Conservation (phyloP, 768 basidiomycete species). For the Leccinum truebloodii region DNA sequence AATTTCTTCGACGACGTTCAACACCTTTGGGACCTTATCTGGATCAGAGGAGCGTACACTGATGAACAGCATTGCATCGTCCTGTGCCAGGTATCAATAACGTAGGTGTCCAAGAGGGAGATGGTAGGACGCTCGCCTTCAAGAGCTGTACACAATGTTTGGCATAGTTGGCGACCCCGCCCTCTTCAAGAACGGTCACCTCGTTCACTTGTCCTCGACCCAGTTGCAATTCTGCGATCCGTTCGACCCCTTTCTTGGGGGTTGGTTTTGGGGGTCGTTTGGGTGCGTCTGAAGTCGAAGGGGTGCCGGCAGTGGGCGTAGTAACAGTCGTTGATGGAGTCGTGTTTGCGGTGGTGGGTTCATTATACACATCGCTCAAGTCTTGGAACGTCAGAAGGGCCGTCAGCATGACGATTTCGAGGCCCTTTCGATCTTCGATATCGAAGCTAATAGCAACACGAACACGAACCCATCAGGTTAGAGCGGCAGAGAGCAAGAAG, state of each 20-base stretch:
- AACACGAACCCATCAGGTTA: background rate
- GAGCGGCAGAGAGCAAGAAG: background rate
- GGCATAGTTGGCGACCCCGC: slow-evolving; percentile 64
- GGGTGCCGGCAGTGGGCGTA: background rate
- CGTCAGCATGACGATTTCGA: slow-evolving; percentile 79
- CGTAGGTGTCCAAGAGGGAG: background rate
- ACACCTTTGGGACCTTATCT: slow-evolving; percentile 71
- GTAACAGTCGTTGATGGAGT: background rate
- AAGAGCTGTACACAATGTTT: slow-evolving; percentile 64
- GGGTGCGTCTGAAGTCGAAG: slow-evolving; percentile 30
- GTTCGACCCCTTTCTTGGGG: slow-evolving; percentile 64
- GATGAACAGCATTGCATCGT: slow-evolving; percentile 80
- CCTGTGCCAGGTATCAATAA: slow-evolving; percentile 39
- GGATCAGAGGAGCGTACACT: slow-evolving; percentile 65
- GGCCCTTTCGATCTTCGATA: slow-evolving; percentile 80
- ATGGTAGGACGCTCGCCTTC: slow-evolving; percentile 41
- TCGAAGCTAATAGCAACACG: slow-evolving; percentile 59
- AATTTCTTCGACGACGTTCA: slow-evolving; percentile 77
- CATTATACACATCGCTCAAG: slow-evolving; percentile 55
- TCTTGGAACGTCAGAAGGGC: slow-evolving; percentile 80
- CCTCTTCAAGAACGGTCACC: slow-evolving; percentile 67
- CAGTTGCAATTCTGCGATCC: slow-evolving; percentile 72
- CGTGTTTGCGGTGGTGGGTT: slow-evolving; percentile 22
- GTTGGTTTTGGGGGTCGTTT: slow-evolving; percentile 59
- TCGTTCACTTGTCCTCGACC: slow-evolving; percentile 73